Base-by-base conservation (phyloP, 345 rosid genomes). In the Hibiscus trionum region DNA sequence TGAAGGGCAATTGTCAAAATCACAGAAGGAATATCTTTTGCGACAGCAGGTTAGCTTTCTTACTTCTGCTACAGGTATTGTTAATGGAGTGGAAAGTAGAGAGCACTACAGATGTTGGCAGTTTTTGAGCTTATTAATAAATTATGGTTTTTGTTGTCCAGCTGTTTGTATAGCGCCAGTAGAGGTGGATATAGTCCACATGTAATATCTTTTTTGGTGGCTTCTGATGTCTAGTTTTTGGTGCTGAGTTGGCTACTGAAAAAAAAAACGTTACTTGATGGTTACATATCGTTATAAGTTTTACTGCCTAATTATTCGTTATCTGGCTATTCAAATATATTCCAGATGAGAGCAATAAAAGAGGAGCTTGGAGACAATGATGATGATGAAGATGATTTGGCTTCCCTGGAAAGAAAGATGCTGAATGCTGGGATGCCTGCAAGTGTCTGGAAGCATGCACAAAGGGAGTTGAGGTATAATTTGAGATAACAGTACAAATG, bases 321-420 rank as follows among this genome's bases (percentile, higher is more conserved):
- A 66, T 71, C 66, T 76, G 59, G 26, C 53, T 44, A 70, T 37
- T 65, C 76, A 72, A 61, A 52, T 53, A 37, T 75, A 39, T 73
- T 79, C 74, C 78, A 95, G 99, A 95, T 95, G 97, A 90, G 96
- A 80, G 99, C 99, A 70, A 95, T 95, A 80, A 95, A 92, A 73
- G 99, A 95, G 83, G 99, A 95, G 85, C 97, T 95, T 72, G 99
- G 99, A 70, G 97, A 95, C 83, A 92, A 92, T 73, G 97, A 92
- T 78, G 99, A 95, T 61, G 97, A 95, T 75, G 99, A 92, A 80
- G 99, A 95, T 84, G 99, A 95, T 82, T 80, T 92, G 75, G 99
- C 91, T 83, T 88, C 93, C 66, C 80, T 95, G 72, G 99, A 92
- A 85, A 89, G 89, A 78, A 95, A 92, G 84, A 95, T 95, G 99